These are phyloP conservation scores for Dispira simplex DNA, from an alignment of 192 early-diverging fungal species.

Conservation along the genomic window DNA sequence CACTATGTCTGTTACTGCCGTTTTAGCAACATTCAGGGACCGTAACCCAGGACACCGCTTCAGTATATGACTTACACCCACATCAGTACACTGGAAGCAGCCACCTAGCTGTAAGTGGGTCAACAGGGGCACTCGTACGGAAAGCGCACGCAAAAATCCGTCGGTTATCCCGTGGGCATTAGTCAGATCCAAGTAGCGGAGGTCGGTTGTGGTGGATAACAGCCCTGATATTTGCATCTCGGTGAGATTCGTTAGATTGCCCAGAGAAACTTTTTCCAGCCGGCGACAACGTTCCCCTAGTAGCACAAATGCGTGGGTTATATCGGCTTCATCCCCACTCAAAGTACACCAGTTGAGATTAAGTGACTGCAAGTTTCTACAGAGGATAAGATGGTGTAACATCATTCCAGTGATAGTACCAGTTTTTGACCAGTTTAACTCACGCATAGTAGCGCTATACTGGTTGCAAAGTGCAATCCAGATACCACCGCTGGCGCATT, in stretches of 20 bases:
- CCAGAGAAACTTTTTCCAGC: neutral
- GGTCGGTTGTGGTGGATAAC: neutral
- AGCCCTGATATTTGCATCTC: neutral
- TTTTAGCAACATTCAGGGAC: neutral
- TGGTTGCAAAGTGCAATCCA: slow-evolving; percentile 6
- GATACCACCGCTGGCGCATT: slow-evolving; percentile 3
- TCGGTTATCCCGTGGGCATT: neutral
- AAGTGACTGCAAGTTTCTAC: neutral
- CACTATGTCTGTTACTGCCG: slow-evolving; percentile 4
- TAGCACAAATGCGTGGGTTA: neutral
- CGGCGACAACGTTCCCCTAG: slow-evolving; percentile 1
- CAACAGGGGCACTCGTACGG: neutral
- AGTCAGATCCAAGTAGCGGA: neutral
- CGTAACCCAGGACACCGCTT: slow-evolving; percentile 4
- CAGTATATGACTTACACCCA: slow-evolving; percentile 8
- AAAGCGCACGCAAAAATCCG: neutral
- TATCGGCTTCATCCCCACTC: neutral
- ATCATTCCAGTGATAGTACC: neutral
- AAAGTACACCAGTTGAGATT: neutral
- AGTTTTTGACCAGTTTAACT: slow-evolving; percentile 1
- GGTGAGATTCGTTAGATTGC: neutral
- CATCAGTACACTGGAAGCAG: slow-evolving; percentile 1
- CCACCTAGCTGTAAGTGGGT: slow-evolving; percentile 1
- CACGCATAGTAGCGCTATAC: neutral
- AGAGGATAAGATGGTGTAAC: neutral